phyloP scores from a whole-genome alignment of 2,329 filamentous ascomycete species.

The Trichoderma sp. region DNA sequence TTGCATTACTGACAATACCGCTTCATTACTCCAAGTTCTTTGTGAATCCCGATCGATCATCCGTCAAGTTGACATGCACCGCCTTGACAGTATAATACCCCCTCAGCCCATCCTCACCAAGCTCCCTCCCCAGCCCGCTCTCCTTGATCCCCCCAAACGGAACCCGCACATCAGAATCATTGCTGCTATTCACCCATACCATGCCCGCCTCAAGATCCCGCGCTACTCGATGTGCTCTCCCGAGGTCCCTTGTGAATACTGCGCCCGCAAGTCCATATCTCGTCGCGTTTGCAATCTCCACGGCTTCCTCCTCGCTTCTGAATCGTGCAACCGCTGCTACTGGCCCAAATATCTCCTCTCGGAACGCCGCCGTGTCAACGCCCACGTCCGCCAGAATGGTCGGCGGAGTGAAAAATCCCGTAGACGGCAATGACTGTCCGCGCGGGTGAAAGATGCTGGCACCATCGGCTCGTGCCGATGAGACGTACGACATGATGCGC shows the following conservation, averaged over 20 bases:
- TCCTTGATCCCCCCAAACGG: constrained; percentile 42
- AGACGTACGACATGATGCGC: constrained; percentile 65
- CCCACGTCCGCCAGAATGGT: constrained; percentile 38
- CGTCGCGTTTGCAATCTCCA: constrained; percentile 43
- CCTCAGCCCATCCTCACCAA: constrained; percentile 38
- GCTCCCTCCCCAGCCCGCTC: constrained; percentile 39
- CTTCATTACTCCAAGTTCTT: neutral
- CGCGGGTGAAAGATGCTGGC: constrained; percentile 49
- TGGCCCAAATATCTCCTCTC: constrained; percentile 41
- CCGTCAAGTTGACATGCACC: constrained; percentile 38
- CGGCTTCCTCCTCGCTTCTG: constrained; percentile 37
- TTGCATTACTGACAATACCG: no score
- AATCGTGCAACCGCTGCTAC: constrained; percentile 37
- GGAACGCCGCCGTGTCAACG: constrained; percentile 33
- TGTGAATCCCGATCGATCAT: constrained; percentile 1
- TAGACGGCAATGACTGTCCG: constrained; percentile 26
- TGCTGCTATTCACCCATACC: constrained; percentile 46
- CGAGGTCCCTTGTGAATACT: constrained; percentile 58
- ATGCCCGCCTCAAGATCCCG: constrained; percentile 58
- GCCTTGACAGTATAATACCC: constrained; percentile 38
- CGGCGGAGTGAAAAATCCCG: constrained; percentile 37
- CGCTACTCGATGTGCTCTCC: constrained; percentile 43
- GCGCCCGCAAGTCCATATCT: constrained; percentile 58
- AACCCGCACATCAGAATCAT: constrained; percentile 39
- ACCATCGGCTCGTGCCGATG: constrained; percentile 64